Base-by-base conservation (phyloP, 2,329 filamentous ascomycete species). In the Pleurostoma richardsiae region DNA sequence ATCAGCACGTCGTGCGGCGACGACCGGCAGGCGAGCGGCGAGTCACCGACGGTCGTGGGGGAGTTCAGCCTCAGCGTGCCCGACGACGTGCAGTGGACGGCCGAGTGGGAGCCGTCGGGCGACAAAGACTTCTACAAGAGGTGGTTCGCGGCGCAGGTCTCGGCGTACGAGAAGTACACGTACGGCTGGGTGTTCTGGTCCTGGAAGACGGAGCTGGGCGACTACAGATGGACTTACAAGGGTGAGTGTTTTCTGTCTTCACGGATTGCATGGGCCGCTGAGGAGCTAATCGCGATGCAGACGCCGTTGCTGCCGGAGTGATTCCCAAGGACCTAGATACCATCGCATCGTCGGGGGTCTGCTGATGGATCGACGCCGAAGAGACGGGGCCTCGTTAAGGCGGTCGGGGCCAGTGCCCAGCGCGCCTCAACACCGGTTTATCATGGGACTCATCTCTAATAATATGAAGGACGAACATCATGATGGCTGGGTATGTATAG, bases 21-120 rank as follows among this genome's bases (percentile, higher is more conserved):
- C 46, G 62, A 75, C 52, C 68, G 71, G 26, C 61, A 63, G 40
- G 61, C 62, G 10, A 68, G 71, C 54, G 52, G 54, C 33, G 58
- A 61, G 10, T 63, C 54, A 36, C 73, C 76, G 4, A 69, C 73
- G 10, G 67, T 82, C 29, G 70, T 84, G 2, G 79, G 79, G 30
- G 81, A 85, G 58, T 85, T 77, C 72, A 74, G 72, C 39, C 59
- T 85, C 6, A 70, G 68, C 38, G 71, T 78, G 2, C 72, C 75
- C 7, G 70, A 73, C 50, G 58, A 71, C 19, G 62, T 78, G 6
- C 64, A 81, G 57, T 64, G 60, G 56, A 70, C 56, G 2, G 48
- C 56, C 3, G 72, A 67, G 29, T 82, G 70, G 69, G 55, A 70
- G 52, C 61, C 65, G 7, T 57, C 55, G 45, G 54, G 57, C 31